Evolutionary conservation across 192 early-diverging fungal species (phyloP).

Genomic region (Obelidium mucronatum): DNA sequence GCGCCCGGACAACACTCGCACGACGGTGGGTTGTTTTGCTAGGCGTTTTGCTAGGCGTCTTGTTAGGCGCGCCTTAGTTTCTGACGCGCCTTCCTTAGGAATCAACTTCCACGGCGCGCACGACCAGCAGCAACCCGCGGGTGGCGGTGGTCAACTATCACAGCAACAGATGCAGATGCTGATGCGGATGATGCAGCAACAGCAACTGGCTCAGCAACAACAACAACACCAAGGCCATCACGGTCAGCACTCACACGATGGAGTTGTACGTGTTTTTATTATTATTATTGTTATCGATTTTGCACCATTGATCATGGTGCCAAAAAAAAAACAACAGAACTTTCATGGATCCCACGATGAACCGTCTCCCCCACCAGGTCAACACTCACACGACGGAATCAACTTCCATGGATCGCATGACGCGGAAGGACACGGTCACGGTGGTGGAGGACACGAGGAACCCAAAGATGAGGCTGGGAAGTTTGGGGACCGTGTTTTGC

Average conservation of each 20-base stretch:
- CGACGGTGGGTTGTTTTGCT: conserved; percentile 21
- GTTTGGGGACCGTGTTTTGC: conserved; percentile 72
- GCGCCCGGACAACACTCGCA: conserved; percentile 33
- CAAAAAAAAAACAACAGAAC: not conserved
- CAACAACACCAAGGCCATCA: conserved; percentile 9
- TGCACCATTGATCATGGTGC: not conserved
- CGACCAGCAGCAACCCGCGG: not conserved
- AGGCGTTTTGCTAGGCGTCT: not conserved
- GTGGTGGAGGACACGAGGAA: conserved; percentile 40
- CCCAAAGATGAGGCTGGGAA: conserved; percentile 61
- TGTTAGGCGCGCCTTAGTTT: not conserved
- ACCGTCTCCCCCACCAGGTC: conserved; percentile 1
- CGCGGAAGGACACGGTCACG: conserved; percentile 17
- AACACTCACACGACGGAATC: conserved; percentile 33
- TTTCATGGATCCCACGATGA: conserved; percentile 20
- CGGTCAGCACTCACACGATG: conserved; percentile 1
- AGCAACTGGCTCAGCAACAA: conserved; percentile 15
- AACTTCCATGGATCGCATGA: conserved; percentile 34
- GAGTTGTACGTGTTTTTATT: not conserved
- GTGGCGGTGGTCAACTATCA: not conserved
- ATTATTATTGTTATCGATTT: too few species aligned
- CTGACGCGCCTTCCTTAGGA: not conserved
- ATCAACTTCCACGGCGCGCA: conserved; percentile 28
- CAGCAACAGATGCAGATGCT: conserved; percentile 27
- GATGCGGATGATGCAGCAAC: conserved; percentile 15